Evolutionary conservation across 2,329 filamentous ascomycete genomes (phyloP), one percentile per base, ranked within the genome.

Genomic region (Sarocladiaceae sp.): DNA sequence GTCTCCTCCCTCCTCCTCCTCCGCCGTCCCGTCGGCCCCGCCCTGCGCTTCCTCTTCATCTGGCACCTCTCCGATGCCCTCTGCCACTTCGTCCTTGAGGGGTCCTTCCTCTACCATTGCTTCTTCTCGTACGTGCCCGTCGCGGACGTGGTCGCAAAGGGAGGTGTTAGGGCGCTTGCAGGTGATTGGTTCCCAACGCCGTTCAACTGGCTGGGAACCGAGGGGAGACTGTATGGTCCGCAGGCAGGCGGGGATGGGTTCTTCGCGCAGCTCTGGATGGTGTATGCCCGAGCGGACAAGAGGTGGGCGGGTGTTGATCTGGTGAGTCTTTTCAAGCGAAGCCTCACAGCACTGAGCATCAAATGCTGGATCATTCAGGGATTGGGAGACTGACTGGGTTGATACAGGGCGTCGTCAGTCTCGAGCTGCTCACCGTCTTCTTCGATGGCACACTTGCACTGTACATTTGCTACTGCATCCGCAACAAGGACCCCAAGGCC

Each of bases 31-130:
- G 64, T 67, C 18, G 65, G 66, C 20, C 54, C 50, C 35, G 64
- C 66, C 15, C 73, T 74, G 45, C 88, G 89, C 49, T 69, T 86
- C 59, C 81, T 96, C 51, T 95, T 95, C 74, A 78, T 94, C 66
- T 96, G 91, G 91, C 90, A 96, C 69, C 76, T 87, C 29, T 94
- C 95, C 67, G 90, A 96, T 63, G 88, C 88, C 24, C 76, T 96
- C 33, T 91, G 90, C 57, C 93, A 98, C 69, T 80, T 94, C 65
- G 72, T 88, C 61, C 85, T 97, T 61, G 91, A 97, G 68, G 90
- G 88, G 44, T 84, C 81, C 57, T 97, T 88, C 65, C 80, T 96
- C 19, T 96, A 89, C 73, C 88, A 95, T 68, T 95, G 88, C 70
- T 94, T 97, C 75, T 91, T 89, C 74, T 70, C 68, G 9, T 72